Base-by-base conservation (phyloP, 1,284 basidiomycete species). In the Cutaneotrichosporon sp. region DNA sequence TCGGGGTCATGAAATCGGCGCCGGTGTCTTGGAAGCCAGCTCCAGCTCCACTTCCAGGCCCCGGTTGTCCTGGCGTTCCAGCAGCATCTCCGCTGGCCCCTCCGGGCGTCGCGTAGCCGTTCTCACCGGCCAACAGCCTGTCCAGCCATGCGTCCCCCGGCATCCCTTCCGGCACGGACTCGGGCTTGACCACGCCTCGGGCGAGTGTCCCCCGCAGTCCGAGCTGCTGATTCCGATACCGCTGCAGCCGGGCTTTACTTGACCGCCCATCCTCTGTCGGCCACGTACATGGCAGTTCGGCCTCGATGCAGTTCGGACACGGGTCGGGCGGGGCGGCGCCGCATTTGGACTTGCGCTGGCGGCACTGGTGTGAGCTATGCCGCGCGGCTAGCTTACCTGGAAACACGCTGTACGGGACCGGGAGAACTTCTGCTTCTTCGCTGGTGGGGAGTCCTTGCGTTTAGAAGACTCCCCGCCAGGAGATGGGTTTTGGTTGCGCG, bases 281-380 rank as follows among this genome's bases (percentile, higher is more conserved):
- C 64, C 64, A 65, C 19, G 38, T 37, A 31, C 64, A 66, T 3
- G 42, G 38, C 14, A 64, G 16, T 8, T 57, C 52, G 6, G 56
- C 61, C 38, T 60, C 54, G 44, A 66, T 39, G 37, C 64, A 66
- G 46, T 59, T 66, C 8, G 56, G 52, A 24, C 64, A 66, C 22
- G 64, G 57, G 22, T 51, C 59, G 12, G 64, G 62, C 6, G 62
- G 61, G 2, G 26, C 37, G 5, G 57, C 61, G 5, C 62, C 64
- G 42, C 64, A 66, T 37, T 61, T 58, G 8, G 57, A 61, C 52
- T 64, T 64, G 19, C 62, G 55, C 14, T 52, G 34, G 2, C 62
- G 59, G 42, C 64, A 66, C 62, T 64, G 51, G 2, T 2, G 39
- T 46, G 27, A 46, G 49, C 20, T 3, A 59, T 10, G 56, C 56